These are phyloP conservation scores for Castanea crenata DNA, from an alignment of 306 rosid species.

Conservation along the genomic window DNA sequence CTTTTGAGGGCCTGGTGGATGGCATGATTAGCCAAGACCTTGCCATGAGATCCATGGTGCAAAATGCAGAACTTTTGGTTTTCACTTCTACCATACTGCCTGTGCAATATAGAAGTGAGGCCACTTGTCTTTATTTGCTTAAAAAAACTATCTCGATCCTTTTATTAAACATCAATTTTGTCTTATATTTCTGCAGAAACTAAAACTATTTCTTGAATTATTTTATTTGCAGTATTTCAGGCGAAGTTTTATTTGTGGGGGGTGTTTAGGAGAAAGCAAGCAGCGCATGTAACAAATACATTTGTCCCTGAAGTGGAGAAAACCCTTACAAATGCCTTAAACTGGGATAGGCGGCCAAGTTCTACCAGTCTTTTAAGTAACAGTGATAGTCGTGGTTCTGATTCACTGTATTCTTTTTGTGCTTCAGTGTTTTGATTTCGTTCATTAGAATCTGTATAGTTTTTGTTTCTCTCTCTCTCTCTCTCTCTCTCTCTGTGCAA, in stretches of 20 bases:
- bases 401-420: background rate
- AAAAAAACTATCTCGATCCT: background rate
- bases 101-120: constrained; percentile 47
- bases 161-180: constrained; percentile 2
- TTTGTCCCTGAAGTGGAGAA: constrained; percentile 22
- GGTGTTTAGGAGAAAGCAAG: constrained; percentile 51
- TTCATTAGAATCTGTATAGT: background rate
- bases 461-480: background rate
- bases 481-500: background rate
- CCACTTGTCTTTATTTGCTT: background rate
- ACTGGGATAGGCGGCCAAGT: constrained; percentile 2
- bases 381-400: constrained; percentile 22
- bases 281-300: constrained; percentile 12
- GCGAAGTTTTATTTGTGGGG: constrained; percentile 78
- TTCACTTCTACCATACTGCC: constrained; percentile 67
- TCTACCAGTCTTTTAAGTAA: constrained; percentile 32
- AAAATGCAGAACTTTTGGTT: constrained; percentile 61
- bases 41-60: constrained; percentile 48
- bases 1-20: constrained; percentile 47
- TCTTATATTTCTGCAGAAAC: constrained; percentile 14
- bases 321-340: constrained; percentile 20
- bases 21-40: constrained; percentile 42
- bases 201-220: background rate
- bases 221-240: constrained; percentile 58
- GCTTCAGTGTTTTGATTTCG: background rate